A percentile compares a stretch with the other conserved stretches of the same genome.
Evolutionary conservation across 2,329 filamentous ascomycete species (phyloP).

Genomic region (Verticillium isaacii): DNA sequence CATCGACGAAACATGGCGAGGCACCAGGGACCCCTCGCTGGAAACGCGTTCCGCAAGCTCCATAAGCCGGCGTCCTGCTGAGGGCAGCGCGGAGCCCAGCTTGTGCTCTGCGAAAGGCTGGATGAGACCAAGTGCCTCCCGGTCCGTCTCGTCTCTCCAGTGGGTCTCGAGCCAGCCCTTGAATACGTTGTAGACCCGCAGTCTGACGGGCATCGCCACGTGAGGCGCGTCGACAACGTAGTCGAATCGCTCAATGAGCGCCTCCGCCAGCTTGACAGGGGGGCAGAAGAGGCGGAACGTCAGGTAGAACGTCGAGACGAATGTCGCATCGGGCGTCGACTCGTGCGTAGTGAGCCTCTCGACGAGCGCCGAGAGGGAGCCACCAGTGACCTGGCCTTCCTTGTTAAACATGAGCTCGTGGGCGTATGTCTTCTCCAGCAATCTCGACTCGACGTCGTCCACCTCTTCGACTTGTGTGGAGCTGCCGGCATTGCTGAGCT

Average conservation of each 20-base stretch:
- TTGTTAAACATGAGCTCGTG: conserved; percentile 92
- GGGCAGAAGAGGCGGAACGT: conserved; percentile 93
- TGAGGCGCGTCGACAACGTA: conserved; percentile 77
- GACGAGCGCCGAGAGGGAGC: conserved; percentile 84
- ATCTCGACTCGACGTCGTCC: conserved; percentile 73
- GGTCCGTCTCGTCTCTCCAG: conserved; percentile 81
- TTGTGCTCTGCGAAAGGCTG: conserved; percentile 73
- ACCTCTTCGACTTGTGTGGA: conserved; percentile 67
- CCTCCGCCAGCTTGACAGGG: conserved; percentile 71
- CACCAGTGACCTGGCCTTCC: conserved; percentile 90
- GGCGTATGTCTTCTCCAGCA: conserved; percentile 88
- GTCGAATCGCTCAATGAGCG: conserved; percentile 86
- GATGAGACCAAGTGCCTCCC: conserved; percentile 70
- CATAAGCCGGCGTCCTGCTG: conserved; percentile 72
- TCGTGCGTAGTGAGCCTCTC: conserved; percentile 92
- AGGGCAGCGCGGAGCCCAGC: conserved; percentile 64
- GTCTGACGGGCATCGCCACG: conserved; percentile 71
- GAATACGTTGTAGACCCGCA: conserved; percentile 93
- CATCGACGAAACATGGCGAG: conserved; percentile 77
- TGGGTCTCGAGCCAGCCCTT: conserved; percentile 97
- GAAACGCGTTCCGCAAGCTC: conserved; percentile 78
- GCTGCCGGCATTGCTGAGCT: conserved; percentile 63
- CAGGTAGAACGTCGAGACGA: conserved; percentile 91
- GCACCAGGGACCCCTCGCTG: conserved; percentile 70
- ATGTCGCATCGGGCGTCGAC: conserved; percentile 84